phyloP scores from a whole-genome alignment of 495 filamentous ascomycete genomes.

The Platismatia glauca region DNA sequence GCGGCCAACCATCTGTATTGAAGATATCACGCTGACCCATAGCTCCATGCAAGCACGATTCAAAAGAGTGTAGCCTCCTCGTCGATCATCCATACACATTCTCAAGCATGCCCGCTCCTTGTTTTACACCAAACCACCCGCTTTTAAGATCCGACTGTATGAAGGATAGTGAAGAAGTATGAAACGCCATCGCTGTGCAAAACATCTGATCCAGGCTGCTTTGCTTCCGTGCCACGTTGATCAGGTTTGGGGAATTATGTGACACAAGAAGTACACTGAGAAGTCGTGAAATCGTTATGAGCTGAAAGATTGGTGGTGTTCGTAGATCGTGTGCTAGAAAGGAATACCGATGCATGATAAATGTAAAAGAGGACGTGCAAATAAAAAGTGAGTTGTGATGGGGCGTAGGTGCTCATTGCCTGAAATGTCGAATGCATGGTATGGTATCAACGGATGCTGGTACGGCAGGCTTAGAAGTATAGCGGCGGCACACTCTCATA shows the following conservation, averaged over 20 bases:
- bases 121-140: not conserved
- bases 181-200: conserved; percentile 1
- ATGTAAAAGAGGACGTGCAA: not conserved
- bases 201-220: not conserved
- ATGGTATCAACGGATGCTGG: not conserved
- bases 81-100: not conserved
- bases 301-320: not conserved
- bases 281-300: not conserved
- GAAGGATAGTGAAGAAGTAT: not conserved
- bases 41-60: not conserved
- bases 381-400: not conserved
- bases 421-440: not conserved
- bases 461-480: conserved; percentile 18
- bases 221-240: not conserved
- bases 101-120: not conserved
- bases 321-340: not conserved
- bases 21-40: not conserved
- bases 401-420: not conserved
- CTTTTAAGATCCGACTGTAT: not conserved
- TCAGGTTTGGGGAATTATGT: conserved; percentile 3
- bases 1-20: not conserved
- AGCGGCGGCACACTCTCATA: conserved; percentile 50
- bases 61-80: not conserved
- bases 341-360: not conserved
- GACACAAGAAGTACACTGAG: conserved; percentile 3